Evolutionary conservation across 2,329 filamentous ascomycete genomes (phyloP), one percentile per base, ranked within the genome.

Genomic region (Daldinia sp.): DNA sequence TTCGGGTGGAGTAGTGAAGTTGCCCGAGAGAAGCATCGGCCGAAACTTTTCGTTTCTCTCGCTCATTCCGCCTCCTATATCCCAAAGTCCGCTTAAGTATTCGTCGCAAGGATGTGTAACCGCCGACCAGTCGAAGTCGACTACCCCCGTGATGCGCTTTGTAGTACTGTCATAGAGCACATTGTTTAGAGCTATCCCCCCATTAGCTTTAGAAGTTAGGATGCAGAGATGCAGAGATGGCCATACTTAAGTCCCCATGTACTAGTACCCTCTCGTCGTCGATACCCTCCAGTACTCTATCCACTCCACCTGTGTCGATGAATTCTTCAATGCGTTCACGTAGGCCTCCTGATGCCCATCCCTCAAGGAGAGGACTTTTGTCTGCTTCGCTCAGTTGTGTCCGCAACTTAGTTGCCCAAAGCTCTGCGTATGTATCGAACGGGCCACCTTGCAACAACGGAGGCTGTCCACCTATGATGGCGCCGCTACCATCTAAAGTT

Each of bases 101-200:
- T 60, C 57, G 7, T 60, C 50, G n/a, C 57, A 48, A 13, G 49
- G 57, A 21, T 59, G 39, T 11, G 49, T 48, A n/a, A 59, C 32
- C 15, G 49, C 57, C 25, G 57, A 53, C 57, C 57, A 59, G 30
- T 59, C 57, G 30, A 59, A 59, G 30, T 59, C 57, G 4, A 59
- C 39, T 11, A 59, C 21, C n/a, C 49, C 17, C 5, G 48, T 54
- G 21, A 59, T 59, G 2, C 57, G 32, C 23, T 48, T 59, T 9
- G 56, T 47, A 3, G 35, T 17, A 25, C 37, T 58, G 7, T 47
- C 48, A 37, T 58, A 58, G 25, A 58, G n/a, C 3, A 58, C 37
- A 17, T 58, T 58, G 13, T 58, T 58, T 15, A 58, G n/a, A 2
- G 56, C 56, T 52, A 2, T n/a, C 2, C 11, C 11, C 8, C 10